Base-by-base conservation (phyloP, 192 early-diverging fungal genomes). In the Umbelopsis isabellina region DNA sequence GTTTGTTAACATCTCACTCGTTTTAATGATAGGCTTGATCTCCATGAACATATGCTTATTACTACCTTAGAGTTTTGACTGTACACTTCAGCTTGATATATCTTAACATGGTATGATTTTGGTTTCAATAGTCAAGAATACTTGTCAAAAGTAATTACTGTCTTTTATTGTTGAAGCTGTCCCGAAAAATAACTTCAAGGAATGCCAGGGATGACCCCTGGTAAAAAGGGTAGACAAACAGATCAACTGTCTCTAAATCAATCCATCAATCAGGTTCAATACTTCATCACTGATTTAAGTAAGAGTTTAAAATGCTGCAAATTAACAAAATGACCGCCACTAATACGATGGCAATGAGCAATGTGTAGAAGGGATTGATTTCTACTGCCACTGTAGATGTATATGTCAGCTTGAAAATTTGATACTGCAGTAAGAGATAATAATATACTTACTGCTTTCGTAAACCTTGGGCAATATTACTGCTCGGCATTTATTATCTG, bases 401-500 rank as follows among this genome's bases (percentile, higher is more conserved):
- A 61, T 16, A 35, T 25, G 2, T 41, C 37, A 41, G 30, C 15
- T 61, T 35, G n/a, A 35, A 0, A 61, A 18, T 0, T 52, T 11
- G 1, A 25, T 52, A 25, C 51, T 1, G 21, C 12, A 25, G 51
- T 25, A 8, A 8, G 3, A 1, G 2, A 52, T 23, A 25, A 25
- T 22, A 13, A 10, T 22, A 18, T 53, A 53, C 69, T 69, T 78
- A 82, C 81, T 79, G 45, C 52, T 65, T 22, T 76, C 72, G 70
- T 82, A 79, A 7, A 71, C 77, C 65, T 86, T 79, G 21, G 91
- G 91, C 46, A 93, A 69, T 49, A 46, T 41, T 30, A 87, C 72
- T 41, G 89, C 81, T 30, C 80, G 75, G 75, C 89, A 90, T 1
- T 90, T 88, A 45, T 89, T 89, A 74, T 98, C 96, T 0, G 90